phyloP scores from a whole-genome alignment of 2,329 filamentous ascomycete species.

The Pseudopithomyces chartarum region DNA sequence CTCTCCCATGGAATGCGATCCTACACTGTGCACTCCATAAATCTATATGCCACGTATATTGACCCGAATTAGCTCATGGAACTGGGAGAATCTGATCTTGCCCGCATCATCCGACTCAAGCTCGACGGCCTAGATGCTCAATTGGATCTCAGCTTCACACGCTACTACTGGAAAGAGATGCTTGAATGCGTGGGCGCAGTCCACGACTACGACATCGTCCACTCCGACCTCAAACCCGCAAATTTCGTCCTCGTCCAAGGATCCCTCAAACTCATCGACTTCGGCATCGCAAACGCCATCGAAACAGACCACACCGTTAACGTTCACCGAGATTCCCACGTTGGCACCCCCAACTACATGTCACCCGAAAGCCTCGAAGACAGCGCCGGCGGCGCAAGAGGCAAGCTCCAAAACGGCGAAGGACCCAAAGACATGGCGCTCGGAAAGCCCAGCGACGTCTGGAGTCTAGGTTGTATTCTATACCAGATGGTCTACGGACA shows the following conservation, averaged over 20 bases:
- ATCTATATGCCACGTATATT: neutral
- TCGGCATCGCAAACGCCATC: slow-evolving; percentile 97
- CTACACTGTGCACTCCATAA: too few relatives aligned
- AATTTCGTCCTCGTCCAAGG: slow-evolving; percentile 95
- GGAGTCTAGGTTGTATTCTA: slow-evolving; percentile 93
- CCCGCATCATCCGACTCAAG: slow-evolving; percentile 79
- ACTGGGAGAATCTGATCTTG: slow-evolving; percentile 91
- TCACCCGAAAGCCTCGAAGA: slow-evolving; percentile 93
- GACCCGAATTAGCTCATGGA: slow-evolving; percentile 77
- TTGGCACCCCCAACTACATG: slow-evolving; percentile 99
- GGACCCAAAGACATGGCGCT: slow-evolving; percentile 83
- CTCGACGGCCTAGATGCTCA: slow-evolving; percentile 62
- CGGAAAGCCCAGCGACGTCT: slow-evolving; percentile 93
- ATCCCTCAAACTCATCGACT: slow-evolving; percentile 93
- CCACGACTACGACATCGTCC: slow-evolving; percentile 88
- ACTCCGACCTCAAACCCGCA: slow-evolving; percentile 94
- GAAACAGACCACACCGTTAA: slow-evolving; percentile 95
- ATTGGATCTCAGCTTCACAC: slow-evolving; percentile 87
- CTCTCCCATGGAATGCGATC: neutral
- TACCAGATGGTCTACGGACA: slow-evolving; percentile 99
- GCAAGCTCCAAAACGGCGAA: slow-evolving; percentile 45
- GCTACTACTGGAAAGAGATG: slow-evolving; percentile 99
- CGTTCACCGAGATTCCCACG: slow-evolving; percentile 91
- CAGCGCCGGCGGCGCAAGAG: slow-evolving; percentile 66
- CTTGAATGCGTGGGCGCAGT: slow-evolving; percentile 91